Evolutionary conservation across 2,329 filamentous ascomycete genomes (phyloP).

Genomic region (Eutypa lata): DNA sequence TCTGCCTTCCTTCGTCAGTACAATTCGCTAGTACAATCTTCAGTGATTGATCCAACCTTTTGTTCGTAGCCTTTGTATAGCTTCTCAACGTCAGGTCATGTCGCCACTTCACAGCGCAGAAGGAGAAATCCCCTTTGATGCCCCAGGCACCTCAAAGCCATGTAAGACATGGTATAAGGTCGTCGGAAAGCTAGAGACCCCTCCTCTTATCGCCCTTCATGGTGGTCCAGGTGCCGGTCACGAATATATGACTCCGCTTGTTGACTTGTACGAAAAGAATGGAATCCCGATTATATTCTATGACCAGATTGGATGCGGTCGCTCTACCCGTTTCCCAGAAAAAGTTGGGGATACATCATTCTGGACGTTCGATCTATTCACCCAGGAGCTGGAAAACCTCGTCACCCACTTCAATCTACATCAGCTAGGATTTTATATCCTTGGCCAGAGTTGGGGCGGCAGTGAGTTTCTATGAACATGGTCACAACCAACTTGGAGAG

Average conservation of each 20-base stretch:
- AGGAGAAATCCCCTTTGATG: neutral
- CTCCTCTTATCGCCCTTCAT: neutral
- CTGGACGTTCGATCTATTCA: neutral
- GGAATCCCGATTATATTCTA: neutral
- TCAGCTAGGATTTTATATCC: neutral
- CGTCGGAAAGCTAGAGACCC: neutral
- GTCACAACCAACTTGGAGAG: too few species aligned
- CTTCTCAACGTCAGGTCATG: too few species aligned
- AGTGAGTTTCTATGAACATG: too few species aligned
- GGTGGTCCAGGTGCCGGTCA: neutral
- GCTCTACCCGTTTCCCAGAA: neutral
- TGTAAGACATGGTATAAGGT: neutral
- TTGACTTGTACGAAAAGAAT: neutral
- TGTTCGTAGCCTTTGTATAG: too few species aligned
- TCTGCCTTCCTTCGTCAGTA: too few species aligned
- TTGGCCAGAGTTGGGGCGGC: neutral
- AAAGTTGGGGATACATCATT: neutral
- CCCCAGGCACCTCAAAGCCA: neutral
- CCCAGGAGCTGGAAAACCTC: neutral
- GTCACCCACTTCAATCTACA: neutral
- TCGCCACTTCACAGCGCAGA: too few species aligned
- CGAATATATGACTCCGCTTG: neutral
- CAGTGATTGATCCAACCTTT: too few species aligned
- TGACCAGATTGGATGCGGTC: neutral
- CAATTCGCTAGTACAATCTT: too few species aligned